Evolutionary conservation across 495 filamentous ascomycete species (phyloP).

Genomic region (Aspergillus affinis): DNA sequence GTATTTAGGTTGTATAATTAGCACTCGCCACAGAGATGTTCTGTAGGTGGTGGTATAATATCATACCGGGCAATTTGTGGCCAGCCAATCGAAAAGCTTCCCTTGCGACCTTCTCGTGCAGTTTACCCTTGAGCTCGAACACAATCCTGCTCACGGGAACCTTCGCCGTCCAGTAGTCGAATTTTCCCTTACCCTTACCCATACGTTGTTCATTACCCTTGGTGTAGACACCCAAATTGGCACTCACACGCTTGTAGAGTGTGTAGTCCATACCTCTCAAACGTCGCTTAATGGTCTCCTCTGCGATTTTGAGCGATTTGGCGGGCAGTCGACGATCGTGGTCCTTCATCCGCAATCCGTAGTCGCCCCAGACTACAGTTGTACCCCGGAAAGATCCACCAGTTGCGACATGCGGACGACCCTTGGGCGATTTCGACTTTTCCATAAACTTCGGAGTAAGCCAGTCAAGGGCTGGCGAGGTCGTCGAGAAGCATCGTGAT

Average conservation of each 20-base stretch:
- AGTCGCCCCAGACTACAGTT: constrained; percentile 95
- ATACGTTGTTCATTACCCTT: constrained; percentile 96
- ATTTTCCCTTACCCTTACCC: constrained; percentile 97
- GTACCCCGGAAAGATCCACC: constrained; percentile 90
- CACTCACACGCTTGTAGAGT: constrained; percentile 84
- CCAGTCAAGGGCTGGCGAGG: constrained; percentile 66
- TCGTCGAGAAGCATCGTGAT: constrained; percentile 71
- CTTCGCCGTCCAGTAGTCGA: constrained; percentile 92
- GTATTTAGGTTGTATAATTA: constrained; percentile 23
- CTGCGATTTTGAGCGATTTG: constrained; percentile 80
- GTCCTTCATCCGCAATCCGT: constrained; percentile 89
- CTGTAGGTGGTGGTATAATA: not conserved
- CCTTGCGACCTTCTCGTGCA: constrained; percentile 91
- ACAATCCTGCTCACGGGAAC: constrained; percentile 85
- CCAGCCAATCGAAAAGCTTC: constrained; percentile 94
- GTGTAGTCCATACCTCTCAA: constrained; percentile 90
- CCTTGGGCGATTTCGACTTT: constrained; percentile 84
- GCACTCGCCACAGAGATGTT: constrained; percentile 1
- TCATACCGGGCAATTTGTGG: constrained; percentile 89
- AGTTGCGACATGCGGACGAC: constrained; percentile 80
- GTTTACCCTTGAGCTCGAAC: constrained; percentile 84
- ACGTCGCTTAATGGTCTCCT: constrained; percentile 86
- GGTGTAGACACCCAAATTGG: constrained; percentile 92
- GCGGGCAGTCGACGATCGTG: constrained; percentile 89
- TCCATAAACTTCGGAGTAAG: constrained; percentile 74